Evolutionary conservation across 164 flowering plant genomes (phyloP).

Genomic region (Liquidambar formosana): DNA sequence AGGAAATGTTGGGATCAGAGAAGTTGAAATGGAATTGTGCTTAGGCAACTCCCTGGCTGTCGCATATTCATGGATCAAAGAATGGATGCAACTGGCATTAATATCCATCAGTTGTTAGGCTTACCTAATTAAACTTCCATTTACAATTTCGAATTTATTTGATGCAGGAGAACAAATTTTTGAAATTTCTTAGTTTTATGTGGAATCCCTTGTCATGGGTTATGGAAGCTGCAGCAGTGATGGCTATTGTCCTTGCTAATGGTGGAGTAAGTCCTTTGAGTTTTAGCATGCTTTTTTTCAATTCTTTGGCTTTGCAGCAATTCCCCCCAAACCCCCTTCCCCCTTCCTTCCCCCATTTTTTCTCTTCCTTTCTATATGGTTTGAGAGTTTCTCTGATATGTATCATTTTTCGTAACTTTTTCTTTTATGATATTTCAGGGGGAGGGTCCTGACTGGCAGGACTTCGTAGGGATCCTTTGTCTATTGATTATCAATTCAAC

Average conservation of each 20-base stretch:
- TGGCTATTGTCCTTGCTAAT: constrained; percentile 86
- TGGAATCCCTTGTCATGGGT: constrained; percentile 94
- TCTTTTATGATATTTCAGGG: constrained; percentile 48
- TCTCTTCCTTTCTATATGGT: background rate
- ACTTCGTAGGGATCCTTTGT: constrained; percentile 75
- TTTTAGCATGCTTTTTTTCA: background rate
- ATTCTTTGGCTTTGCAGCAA: background rate
- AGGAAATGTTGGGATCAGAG: background rate
- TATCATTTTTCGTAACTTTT: background rate
- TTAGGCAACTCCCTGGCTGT: background rate
- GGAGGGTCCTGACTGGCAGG: constrained; percentile 84
- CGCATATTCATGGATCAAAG: background rate
- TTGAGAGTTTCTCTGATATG: background rate
- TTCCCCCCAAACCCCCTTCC: background rate
- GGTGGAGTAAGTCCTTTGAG: constrained; percentile 70
- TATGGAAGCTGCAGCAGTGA: constrained; percentile 82
- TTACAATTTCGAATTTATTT: background rate
- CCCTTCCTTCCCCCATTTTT: background rate
- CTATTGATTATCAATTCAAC: constrained; percentile 74
- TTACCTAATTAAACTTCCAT: background rate
- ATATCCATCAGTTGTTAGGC: background rate
- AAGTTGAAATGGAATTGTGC: background rate
- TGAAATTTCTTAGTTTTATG: constrained; percentile 89
- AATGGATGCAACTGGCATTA: background rate
- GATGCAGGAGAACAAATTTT: constrained; percentile 80